Conservation (phyloP, 148 eudicot species). For the Spergularia bocconei region DNA sequence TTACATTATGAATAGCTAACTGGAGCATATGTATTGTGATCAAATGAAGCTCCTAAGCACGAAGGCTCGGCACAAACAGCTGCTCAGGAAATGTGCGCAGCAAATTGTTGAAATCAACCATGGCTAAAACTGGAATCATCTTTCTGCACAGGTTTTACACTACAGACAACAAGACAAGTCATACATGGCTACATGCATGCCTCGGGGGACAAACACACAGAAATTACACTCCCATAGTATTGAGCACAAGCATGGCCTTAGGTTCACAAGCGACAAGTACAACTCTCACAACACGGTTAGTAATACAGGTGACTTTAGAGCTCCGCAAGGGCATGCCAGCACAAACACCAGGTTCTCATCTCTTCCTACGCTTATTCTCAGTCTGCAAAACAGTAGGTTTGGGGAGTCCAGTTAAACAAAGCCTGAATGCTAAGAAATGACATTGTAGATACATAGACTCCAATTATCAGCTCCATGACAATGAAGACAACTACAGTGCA, state of each 20-base stretch:
- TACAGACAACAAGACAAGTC: slow-evolving; percentile 21
- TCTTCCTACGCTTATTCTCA: slow-evolving; percentile 42
- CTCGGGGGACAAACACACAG: slow-evolving; percentile 20
- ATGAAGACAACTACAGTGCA: not conserved
- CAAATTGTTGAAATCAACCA: slow-evolving; percentile 19
- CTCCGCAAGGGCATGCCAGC: slow-evolving; percentile 12
- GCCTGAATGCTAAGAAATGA: not conserved
- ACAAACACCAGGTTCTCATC: slow-evolving; percentile 21
- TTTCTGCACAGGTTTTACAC: slow-evolving; percentile 35
- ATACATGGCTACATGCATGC: slow-evolving; percentile 11
- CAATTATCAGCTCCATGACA: not conserved
- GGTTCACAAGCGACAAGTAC: slow-evolving; percentile 30
- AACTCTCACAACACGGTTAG: slow-evolving; percentile 35
- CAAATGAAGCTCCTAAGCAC: slow-evolving; percentile 7
- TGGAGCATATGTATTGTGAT: not conserved
- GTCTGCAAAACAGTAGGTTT: slow-evolving; percentile 26
- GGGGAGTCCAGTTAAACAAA: not conserved
- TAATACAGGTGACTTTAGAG: slow-evolving; percentile 27
- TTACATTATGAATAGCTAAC: not conserved
- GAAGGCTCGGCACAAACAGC: slow-evolving; percentile 12
- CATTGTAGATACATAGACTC: not conserved
- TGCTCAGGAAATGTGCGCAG: slow-evolving; percentile 8
- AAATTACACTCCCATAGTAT: slow-evolving; percentile 33
- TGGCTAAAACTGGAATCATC: slow-evolving; percentile 26
- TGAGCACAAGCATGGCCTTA: slow-evolving; percentile 28